Percentiles rank a stretch among this genome's conserved stretches.
These are phyloP conservation scores for Biscutella auriculata DNA, from an alignment of 441 rosid species.

Conservation along the genomic window DNA sequence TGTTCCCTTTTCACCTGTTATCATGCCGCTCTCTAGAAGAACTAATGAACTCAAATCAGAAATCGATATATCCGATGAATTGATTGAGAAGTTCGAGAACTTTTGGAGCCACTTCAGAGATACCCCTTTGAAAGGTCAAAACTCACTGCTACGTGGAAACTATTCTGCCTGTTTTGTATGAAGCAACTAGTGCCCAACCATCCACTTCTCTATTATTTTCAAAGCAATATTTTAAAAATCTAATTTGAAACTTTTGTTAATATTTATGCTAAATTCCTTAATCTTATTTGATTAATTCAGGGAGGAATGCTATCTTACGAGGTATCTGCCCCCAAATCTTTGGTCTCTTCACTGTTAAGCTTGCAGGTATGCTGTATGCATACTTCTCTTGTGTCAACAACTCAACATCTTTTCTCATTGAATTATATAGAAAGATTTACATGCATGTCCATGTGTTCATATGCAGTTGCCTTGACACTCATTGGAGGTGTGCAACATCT, in stretches of 20 bases:
- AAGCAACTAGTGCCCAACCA: background rate
- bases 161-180: background rate
- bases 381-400: background rate
- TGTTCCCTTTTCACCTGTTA: background rate
- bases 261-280: background rate
- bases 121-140: constrained; percentile 67
- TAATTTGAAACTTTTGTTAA: background rate
- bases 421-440: constrained; percentile 4
- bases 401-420: background rate
- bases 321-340: constrained; percentile 92
- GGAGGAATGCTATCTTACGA: constrained; percentile 78
- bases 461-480: constrained; percentile 73
- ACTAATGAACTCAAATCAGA: constrained; percentile 76
- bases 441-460: constrained; percentile 3
- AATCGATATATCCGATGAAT: constrained; percentile 52
- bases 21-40: constrained; percentile 39
- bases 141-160: background rate
- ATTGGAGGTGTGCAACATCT: constrained; percentile 96
- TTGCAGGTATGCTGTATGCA: constrained; percentile 49
- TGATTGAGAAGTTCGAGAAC: constrained; percentile 53
- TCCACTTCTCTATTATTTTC: background rate
- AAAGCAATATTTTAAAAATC: background rate
- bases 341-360: constrained; percentile 98
- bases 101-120: constrained; percentile 76
- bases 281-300: constrained; percentile 21